Conservation (phyloP, 495 filamentous ascomycete species). For the Geopyxis carbonaria region DNA sequence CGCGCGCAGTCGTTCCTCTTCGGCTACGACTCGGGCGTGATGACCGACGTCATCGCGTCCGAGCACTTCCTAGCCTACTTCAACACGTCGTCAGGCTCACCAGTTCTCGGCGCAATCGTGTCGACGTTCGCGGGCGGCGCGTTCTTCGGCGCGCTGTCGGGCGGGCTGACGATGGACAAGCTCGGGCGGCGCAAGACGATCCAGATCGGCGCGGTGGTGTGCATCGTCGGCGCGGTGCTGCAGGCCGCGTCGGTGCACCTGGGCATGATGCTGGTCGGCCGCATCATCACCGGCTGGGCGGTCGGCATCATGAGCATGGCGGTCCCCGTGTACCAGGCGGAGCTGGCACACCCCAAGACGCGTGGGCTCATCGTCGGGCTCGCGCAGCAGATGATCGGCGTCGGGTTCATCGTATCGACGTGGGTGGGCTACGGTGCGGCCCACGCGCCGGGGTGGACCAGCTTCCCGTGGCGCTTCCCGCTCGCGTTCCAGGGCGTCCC, state of each 20-base stretch:
- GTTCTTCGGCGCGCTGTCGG: conserved; percentile 17
- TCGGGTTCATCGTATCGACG: conserved; percentile 20
- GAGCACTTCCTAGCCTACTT: conserved; percentile 16
- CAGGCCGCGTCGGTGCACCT: conserved; percentile 37
- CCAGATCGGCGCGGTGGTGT: conserved; percentile 38
- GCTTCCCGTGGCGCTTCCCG: conserved; percentile 36
- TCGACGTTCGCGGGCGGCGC: conserved; percentile 21
- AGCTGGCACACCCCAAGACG: conserved; percentile 29
- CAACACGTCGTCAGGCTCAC: conserved; percentile 11
- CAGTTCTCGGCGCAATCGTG: conserved; percentile 17
- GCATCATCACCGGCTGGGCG: conserved; percentile 45
- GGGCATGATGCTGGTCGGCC: conserved; percentile 43
- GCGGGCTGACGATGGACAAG: conserved; percentile 15
- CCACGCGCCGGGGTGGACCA: conserved; percentile 15
- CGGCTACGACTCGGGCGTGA: conserved; percentile 20
- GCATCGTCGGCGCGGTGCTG: conserved; percentile 38
- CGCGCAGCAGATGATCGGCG: conserved; percentile 18
- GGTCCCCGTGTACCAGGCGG: conserved; percentile 42
- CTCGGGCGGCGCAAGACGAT: conserved; percentile 27
- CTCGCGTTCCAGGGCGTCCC: conserved; percentile 34
- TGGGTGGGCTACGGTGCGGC: conserved; percentile 18
- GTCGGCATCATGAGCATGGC: conserved; percentile 42
- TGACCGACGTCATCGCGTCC: conserved; percentile 20
- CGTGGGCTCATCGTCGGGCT: conserved; percentile 17
- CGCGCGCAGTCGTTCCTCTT: conserved; percentile 15